These are phyloP conservation scores for Coriolopsis trogii DNA, from an alignment of 1,284 basidiomycete genomes.

Conservation along the genomic window DNA sequence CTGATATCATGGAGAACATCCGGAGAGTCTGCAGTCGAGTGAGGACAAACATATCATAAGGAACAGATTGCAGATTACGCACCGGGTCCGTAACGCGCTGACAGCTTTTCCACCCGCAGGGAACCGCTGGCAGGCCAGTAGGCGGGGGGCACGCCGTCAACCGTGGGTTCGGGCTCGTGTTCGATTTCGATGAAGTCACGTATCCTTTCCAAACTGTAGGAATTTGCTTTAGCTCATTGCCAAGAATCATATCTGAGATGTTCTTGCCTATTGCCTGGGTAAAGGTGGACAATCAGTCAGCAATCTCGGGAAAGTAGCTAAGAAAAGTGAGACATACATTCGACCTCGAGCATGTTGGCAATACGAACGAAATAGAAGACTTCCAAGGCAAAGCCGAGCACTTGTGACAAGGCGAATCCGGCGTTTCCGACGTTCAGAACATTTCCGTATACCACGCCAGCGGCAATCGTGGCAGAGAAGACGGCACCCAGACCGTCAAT, in stretches of 20 bases:
- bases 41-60: not conserved
- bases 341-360: slow-evolving; percentile 62
- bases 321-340: slow-evolving; percentile 38
- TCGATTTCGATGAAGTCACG: slow-evolving; percentile 75
- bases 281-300: not conserved
- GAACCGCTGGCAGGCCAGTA: slow-evolving; percentile 80
- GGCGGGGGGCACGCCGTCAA: slow-evolving; percentile 62
- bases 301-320: not conserved
- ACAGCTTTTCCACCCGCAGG: slow-evolving; percentile 63
- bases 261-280: slow-evolving; percentile 49
- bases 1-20: slow-evolving; percentile 53
- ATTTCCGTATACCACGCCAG: not conserved
- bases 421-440: not conserved
- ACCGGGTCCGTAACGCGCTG: slow-evolving; percentile 57
- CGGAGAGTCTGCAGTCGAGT: slow-evolving; percentile 39
- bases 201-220: slow-evolving; percentile 42
- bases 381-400: slow-evolving; percentile 54
- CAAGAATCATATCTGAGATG: not conserved
- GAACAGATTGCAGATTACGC: not conserved
- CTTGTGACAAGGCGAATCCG: slow-evolving; percentile 52
- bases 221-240: not conserved
- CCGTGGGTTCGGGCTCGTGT: slow-evolving; percentile 61
- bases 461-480: not conserved
- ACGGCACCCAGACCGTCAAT: not conserved
- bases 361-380: slow-evolving; percentile 56